phyloP scores from a whole-genome alignment of 2,329 filamentous ascomycete genomes.

The Lachnellula occidentalis region DNA sequence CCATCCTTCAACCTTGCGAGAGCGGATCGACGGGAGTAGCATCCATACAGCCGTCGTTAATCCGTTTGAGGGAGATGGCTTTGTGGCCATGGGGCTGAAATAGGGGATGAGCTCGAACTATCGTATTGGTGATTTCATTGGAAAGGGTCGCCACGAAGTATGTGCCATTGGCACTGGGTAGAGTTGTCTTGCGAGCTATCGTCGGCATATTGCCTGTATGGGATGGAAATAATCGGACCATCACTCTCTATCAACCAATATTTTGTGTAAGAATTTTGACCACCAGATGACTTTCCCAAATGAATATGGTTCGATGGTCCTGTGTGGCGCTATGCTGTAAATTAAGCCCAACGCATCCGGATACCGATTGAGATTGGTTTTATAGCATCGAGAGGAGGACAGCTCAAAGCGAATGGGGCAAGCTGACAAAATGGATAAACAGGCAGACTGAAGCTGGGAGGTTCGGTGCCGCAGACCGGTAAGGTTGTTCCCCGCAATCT shows the following conservation, averaged over 20 bases:
- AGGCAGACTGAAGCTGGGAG: not conserved
- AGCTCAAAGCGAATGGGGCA: not conserved
- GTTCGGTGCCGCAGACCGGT: not conserved
- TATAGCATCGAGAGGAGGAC: not conserved
- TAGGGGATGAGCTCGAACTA: not conserved
- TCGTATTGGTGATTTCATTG: not conserved
- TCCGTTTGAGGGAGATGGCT: not conserved
- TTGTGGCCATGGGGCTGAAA: not conserved
- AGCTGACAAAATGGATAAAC: constrained; percentile 1
- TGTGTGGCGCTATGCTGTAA: not conserved
- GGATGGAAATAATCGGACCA: not conserved
- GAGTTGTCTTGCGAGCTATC: not conserved
- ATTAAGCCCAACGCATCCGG: constrained; percentile 2
- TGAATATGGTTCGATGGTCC: not conserved
- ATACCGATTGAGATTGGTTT: not conserved
- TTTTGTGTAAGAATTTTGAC: not conserved
- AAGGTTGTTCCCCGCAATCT: constrained; percentile 2
- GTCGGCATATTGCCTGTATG: constrained; percentile 12
- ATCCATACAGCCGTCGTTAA: constrained; percentile 12
- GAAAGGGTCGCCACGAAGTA: not conserved
- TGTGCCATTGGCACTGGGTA: constrained; percentile 1
- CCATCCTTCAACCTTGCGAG: not conserved
- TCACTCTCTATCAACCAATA: not conserved
- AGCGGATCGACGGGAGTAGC: constrained; percentile 9
- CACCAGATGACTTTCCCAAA: constrained; percentile 7